phyloP scores from a whole-genome alignment of 306 rosid species.

The Inga oerstediana region DNA sequence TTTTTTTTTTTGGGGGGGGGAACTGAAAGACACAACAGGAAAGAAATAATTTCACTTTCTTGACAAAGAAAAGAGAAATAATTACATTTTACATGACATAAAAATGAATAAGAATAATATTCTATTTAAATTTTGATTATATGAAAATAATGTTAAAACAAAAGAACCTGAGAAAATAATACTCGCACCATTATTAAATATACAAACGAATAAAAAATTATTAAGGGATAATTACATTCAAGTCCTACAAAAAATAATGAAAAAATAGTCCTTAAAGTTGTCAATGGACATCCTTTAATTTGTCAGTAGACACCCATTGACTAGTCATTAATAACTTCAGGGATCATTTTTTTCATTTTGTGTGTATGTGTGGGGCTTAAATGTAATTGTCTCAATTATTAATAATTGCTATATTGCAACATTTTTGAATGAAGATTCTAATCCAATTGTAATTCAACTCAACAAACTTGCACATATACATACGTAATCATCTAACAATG shows the following conservation, averaged over 20 bases:
- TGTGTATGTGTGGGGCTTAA: too few relatives aligned
- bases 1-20: background rate
- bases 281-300: too few relatives aligned
- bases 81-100: background rate
- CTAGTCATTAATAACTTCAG: too few relatives aligned
- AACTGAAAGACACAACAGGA: background rate
- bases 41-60: background rate
- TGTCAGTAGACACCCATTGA: too few relatives aligned
- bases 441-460: background rate
- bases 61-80: background rate
- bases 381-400: too few relatives aligned
- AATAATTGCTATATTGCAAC: background rate
- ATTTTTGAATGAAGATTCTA: background rate
- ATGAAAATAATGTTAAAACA: background rate
- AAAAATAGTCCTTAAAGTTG: too few relatives aligned
- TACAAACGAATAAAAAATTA: background rate
- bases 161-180: background rate
- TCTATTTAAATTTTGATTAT: too few relatives aligned
- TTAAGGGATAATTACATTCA: too few relatives aligned
- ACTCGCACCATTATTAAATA: background rate
- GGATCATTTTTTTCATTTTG: too few relatives aligned
- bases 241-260: too few relatives aligned
- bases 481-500: background rate
- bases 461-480: background rate
- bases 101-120: background rate